Conservation (phyloP, 106 monocot genomes). For the Narthecium ossifragum region DNA sequence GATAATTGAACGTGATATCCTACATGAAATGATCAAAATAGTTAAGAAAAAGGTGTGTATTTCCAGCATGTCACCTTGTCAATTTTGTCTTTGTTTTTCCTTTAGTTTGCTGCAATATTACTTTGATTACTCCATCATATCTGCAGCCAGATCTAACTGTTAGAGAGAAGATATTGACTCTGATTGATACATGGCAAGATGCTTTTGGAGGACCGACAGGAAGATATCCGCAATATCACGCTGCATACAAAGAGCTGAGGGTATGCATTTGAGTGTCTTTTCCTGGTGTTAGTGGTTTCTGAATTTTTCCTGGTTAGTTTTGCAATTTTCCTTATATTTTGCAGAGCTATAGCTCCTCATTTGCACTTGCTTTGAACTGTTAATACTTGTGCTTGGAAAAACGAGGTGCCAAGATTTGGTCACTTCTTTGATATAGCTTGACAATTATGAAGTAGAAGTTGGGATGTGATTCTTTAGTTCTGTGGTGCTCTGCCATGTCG, state of each 20-base stretch:
- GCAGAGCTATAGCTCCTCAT: too few species aligned
- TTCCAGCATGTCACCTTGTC: not conserved
- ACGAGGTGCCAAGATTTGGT: too few species aligned
- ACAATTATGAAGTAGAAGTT: too few species aligned
- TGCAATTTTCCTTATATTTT: not conserved
- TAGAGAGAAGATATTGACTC: conserved; percentile 83
- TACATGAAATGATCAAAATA: conserved; percentile 95
- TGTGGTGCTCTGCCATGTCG: too few species aligned
- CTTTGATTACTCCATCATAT: not conserved
- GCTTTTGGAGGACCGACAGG: conserved; percentile 84
- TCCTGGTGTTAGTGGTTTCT: not conserved
- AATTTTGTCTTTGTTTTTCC: conserved; percentile 5
- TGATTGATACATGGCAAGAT: conserved; percentile 95
- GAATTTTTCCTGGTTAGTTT: not conserved
- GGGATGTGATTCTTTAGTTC: too few species aligned
- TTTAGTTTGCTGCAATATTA: not conserved
- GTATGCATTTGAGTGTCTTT: conserved; percentile 19
- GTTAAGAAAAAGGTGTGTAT: conserved; percentile 83
- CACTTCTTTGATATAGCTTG: too few species aligned
- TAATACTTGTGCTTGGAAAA: too few species aligned
- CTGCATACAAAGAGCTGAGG: conserved; percentile 87
- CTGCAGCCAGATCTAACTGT: conserved; percentile 78
- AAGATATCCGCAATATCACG: conserved; percentile 74
- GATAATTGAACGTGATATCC: conserved; percentile 82
- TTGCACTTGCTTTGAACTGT: too few species aligned